A percentile compares a stretch with the other conserved stretches of the same genome.
phyloP scores from a whole-genome alignment of 352 stramenopile species.

The Phytopythium cucurbitacearum region DNA sequence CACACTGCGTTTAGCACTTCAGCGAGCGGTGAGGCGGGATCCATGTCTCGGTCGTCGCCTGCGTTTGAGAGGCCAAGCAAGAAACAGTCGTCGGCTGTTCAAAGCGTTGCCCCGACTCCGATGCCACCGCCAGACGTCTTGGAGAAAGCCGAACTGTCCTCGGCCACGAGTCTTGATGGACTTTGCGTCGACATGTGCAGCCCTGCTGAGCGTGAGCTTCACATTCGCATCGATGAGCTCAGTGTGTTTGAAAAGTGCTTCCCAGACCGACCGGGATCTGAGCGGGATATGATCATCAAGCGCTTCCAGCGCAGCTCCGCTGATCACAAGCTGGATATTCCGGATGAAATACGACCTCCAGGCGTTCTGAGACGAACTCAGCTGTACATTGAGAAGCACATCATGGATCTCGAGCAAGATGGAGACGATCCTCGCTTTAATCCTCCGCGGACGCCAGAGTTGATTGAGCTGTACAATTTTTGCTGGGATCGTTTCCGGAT shows the following conservation, averaged over 20 bases:
- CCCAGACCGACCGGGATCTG: constrained; percentile 42
- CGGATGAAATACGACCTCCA: constrained; percentile 71
- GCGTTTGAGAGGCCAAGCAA: too few species aligned
- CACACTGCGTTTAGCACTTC: too few species aligned
- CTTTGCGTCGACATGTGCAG: constrained; percentile 85
- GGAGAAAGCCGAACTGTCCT: constrained; percentile 57
- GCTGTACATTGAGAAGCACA: constrained; percentile 80
- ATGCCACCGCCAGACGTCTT: neutral
- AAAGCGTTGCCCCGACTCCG: constrained; percentile 9
- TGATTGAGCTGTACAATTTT: constrained; percentile 95
- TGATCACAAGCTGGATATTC: constrained; percentile 84
- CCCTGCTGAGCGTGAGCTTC: constrained; percentile 69
- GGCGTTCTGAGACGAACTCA: constrained; percentile 76
- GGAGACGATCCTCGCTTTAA: constrained; percentile 70
- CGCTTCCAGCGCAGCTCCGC: constrained; percentile 84
- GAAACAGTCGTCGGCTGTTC: neutral
- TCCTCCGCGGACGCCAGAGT: constrained; percentile 56
- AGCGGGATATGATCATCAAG: constrained; percentile 81
- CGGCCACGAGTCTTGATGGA: constrained; percentile 67
- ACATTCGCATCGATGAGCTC: constrained; percentile 83
- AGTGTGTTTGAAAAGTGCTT: constrained; percentile 86
- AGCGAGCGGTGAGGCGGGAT: too few species aligned
- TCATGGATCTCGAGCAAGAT: constrained; percentile 75
- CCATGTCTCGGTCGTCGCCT: too few species aligned
- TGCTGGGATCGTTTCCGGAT: constrained; percentile 95